Evolutionary conservation across 139 green algal genomes (phyloP).

Genomic region (Tetraselmis striata): DNA sequence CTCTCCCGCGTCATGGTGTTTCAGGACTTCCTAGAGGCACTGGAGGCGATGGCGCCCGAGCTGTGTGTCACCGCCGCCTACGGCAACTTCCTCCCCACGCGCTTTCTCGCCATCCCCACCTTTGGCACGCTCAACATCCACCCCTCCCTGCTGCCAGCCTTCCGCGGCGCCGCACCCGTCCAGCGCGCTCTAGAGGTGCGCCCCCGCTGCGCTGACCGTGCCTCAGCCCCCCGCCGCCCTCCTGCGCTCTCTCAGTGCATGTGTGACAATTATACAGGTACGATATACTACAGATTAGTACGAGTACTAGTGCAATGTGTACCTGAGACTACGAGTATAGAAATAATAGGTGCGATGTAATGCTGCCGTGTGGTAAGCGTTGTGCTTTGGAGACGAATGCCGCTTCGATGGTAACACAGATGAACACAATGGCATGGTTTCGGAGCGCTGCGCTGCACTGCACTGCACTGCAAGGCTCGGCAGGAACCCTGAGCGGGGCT

Average conservation of each 20-base stretch:
- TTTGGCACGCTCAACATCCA: conserved; percentile 96
- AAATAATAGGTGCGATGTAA: too few species aligned
- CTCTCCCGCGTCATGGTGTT: too few species aligned
- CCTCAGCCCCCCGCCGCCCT: neutral
- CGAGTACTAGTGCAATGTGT: too few species aligned
- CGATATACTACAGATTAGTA: too few species aligned
- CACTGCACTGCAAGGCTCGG: neutral
- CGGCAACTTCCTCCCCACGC: conserved; percentile 88
- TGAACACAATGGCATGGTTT: too few species aligned
- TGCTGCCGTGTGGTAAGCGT: too few species aligned
- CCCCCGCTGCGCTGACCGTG: neutral
- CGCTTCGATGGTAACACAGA: too few species aligned
- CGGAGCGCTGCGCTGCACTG: neutral
- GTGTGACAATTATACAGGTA: too few species aligned
- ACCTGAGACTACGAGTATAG: too few species aligned
- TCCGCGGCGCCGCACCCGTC: conserved; percentile 92
- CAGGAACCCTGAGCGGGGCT: too few species aligned
- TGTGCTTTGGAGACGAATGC: too few species aligned
- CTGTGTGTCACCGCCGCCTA: conserved; percentile 94
- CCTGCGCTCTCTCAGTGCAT: neutral
- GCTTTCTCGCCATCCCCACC: conserved; percentile 81
- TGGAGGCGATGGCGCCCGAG: conserved; percentile 71
- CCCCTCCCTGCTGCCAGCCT: conserved; percentile 85
- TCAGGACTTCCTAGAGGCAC: conserved; percentile 63
- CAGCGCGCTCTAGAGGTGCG: conserved; percentile 64